These are phyloP conservation scores for Vigna radiata DNA, from an alignment of 306 rosid genomes.

Conservation along the genomic window DNA sequence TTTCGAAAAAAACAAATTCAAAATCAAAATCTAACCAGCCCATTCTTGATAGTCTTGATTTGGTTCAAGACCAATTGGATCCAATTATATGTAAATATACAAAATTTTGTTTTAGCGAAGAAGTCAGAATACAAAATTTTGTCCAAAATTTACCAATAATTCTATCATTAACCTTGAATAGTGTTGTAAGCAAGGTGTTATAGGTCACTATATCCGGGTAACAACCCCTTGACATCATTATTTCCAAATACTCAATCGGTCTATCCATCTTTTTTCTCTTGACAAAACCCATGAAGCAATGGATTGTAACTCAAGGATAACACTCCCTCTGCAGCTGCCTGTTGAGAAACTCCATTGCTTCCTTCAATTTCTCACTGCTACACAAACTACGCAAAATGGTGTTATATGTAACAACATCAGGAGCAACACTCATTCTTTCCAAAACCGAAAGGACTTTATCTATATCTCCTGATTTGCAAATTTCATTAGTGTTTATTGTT, in stretches of 20 bases:
- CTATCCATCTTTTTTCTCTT: conserved; percentile 77
- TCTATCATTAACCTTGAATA: conserved; percentile 62
- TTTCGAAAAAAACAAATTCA: too few relatives aligned
- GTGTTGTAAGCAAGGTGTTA: conserved; percentile 85
- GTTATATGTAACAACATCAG: conserved; percentile 88
- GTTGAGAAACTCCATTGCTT: conserved; percentile 92
- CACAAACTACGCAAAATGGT: conserved; percentile 85
- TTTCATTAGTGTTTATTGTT: too few relatives aligned
- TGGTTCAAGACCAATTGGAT: too few relatives aligned
- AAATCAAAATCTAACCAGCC: too few relatives aligned
- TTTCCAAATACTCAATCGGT: conserved; percentile 48
- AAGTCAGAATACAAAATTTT: too few relatives aligned
- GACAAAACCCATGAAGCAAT: conserved; percentile 91
- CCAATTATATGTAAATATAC: too few relatives aligned
- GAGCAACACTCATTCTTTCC: conserved; percentile 85
- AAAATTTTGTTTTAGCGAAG: too few relatives aligned
- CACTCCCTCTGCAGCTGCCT: conserved; percentile 73
- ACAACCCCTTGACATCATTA: conserved; percentile 91
- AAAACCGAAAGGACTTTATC: conserved; percentile 71
- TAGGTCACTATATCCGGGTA: conserved; percentile 95
- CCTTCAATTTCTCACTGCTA: conserved; percentile 76
- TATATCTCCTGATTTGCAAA: conserved; percentile 83
- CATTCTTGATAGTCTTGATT: too few relatives aligned
- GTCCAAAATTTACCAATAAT: too few relatives aligned
- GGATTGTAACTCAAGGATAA: conserved; percentile 95